Evolutionary conservation across 345 rosid species (phyloP).

Genomic region (Chamaenerion angustifolium): DNA sequence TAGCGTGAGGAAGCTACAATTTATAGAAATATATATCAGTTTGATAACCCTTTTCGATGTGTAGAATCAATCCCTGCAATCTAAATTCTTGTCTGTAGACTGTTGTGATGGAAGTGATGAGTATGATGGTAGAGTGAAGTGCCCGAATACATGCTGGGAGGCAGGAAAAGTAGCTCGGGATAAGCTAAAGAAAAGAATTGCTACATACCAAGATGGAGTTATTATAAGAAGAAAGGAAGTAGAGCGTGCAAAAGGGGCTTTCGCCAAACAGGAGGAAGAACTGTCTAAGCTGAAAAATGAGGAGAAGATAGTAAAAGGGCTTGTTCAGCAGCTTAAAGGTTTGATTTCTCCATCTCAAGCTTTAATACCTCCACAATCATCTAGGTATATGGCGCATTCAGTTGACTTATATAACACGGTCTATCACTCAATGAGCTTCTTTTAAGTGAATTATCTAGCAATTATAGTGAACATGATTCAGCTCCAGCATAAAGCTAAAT

Average conservation of each 20-base stretch:
- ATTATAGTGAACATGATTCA: too few species aligned
- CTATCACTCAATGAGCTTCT: too few species aligned
- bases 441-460: too few species aligned
- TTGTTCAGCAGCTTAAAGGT: constrained; percentile 82
- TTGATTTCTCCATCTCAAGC: constrained; percentile 2
- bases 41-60: not conserved
- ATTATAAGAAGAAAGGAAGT: constrained; percentile 34
- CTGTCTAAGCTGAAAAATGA: constrained; percentile 51
- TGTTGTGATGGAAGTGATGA: constrained; percentile 99
- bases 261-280: constrained; percentile 65
- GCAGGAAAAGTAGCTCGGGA: constrained; percentile 79
- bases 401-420: too few species aligned
- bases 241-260: constrained; percentile 41
- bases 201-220: constrained; percentile 52
- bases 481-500: too few species aligned
- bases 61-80: not conserved
- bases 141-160: constrained; percentile 84
- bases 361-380: too few species aligned
- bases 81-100: constrained; percentile 25
- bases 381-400: too few species aligned
- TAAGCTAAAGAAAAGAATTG: constrained; percentile 53
- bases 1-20: too few species aligned
- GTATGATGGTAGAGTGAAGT: constrained; percentile 58
- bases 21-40: too few species aligned
- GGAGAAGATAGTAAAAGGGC: constrained; percentile 61